Percentiles rank a stretch among this genome's conserved stretches.
These are phyloP conservation scores for Moesziomyces sp. DNA, from an alignment of 1,284 basidiomycete species.

Conservation along the genomic window DNA sequence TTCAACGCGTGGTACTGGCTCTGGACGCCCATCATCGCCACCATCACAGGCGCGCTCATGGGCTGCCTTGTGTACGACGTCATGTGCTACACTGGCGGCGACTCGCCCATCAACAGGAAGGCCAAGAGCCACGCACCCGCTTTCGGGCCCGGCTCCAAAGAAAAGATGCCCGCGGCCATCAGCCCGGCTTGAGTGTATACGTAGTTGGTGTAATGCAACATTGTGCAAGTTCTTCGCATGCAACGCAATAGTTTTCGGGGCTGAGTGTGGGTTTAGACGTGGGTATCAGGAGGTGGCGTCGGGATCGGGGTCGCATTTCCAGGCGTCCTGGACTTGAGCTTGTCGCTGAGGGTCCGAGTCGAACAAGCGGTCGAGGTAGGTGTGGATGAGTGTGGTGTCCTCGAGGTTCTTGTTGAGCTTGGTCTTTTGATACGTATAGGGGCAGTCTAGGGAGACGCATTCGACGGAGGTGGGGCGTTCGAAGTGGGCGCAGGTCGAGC, in stretches of 20 bases:
- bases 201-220: neutral
- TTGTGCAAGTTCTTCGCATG: no score
- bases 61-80: slow-evolving; percentile 68
- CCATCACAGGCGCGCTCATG: slow-evolving; percentile 64
- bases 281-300: no score
- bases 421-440: slow-evolving; percentile 54
- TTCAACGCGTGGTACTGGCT: slow-evolving; percentile 79
- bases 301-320: slow-evolving; percentile 1
- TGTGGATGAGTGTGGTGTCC: slow-evolving; percentile 15
- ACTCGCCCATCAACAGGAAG: slow-evolving; percentile 60
- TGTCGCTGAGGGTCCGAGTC: slow-evolving; percentile 9
- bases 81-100: slow-evolving; percentile 67
- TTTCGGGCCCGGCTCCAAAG: slow-evolving; percentile 23
- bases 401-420: slow-evolving; percentile 23
- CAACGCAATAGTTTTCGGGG: no score
- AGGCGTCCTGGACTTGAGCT: slow-evolving; percentile 26
- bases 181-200: slow-evolving; percentile 22
- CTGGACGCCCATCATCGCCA: slow-evolving; percentile 73
- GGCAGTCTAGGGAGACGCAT: slow-evolving; percentile 61
- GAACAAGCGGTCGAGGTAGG: slow-evolving; percentile 18
- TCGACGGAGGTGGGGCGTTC: slow-evolving; percentile 26
- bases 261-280: no score
- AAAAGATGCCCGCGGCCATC: slow-evolving; percentile 46
- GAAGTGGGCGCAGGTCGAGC: slow-evolving; percentile 47
- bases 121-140: slow-evolving; percentile 3